Evolutionary conservation across 352 stramenopile genomes (phyloP).

Genomic region (Paralagenidium karlingii): DNA sequence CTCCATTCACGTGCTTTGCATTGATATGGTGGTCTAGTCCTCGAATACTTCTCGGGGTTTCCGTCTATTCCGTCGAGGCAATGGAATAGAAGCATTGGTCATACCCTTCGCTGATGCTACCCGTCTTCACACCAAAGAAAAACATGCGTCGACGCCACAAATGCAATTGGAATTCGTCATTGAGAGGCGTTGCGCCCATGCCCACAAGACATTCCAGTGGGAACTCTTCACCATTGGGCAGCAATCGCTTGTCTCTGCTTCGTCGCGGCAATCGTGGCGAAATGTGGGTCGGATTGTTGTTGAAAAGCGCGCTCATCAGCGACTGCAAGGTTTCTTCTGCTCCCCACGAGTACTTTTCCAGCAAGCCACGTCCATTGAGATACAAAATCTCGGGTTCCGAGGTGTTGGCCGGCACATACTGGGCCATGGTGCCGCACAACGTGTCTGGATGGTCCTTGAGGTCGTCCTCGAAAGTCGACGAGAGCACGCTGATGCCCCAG

Average conservation of each 20-base stretch:
- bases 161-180: conserved; percentile 11
- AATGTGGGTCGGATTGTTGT: conserved; percentile 34
- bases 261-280: conserved; percentile 27
- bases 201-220: conserved; percentile 15
- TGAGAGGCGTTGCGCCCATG: conserved; percentile 16
- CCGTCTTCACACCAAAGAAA: too few species aligned
- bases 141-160: conserved; percentile 21
- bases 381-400: conserved; percentile 17
- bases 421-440: conserved; percentile 22
- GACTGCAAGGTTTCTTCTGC: conserved; percentile 14
- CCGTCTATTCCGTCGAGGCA: too few species aligned
- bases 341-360: conserved; percentile 11
- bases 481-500: conserved; percentile 37
- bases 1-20: too few species aligned
- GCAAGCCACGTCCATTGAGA: conserved; percentile 21
- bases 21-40: too few species aligned
- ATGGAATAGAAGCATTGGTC: too few species aligned
- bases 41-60: too few species aligned
- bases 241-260: conserved; percentile 4
- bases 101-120: too few species aligned
- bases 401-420: conserved; percentile 6
- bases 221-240: neutral
- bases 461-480: conserved; percentile 29
- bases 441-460: conserved; percentile 37
- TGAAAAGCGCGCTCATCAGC: conserved; percentile 28